Conservation (phyloP, 306 rosid genomes). For the Urtica urens region DNA sequence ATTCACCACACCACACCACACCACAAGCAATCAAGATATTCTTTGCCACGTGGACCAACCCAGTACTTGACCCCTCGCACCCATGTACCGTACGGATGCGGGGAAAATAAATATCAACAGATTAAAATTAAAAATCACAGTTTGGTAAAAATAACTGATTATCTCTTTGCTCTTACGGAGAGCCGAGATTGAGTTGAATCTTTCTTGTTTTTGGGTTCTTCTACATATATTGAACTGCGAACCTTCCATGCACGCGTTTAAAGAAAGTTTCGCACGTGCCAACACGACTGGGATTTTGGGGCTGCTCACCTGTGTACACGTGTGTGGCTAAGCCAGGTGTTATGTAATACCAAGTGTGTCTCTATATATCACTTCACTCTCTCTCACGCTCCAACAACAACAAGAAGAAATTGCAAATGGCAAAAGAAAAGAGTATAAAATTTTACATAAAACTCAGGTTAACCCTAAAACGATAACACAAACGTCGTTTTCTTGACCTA, state of each 20-base stretch:
- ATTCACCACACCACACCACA: not conserved
- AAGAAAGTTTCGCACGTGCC: slow-evolving; percentile 49
- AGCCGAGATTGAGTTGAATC: too few relatives aligned
- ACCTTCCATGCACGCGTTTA: slow-evolving; percentile 50
- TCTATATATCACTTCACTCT: slow-evolving; percentile 1
- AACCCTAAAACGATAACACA: too few relatives aligned
- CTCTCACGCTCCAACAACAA: not conserved
- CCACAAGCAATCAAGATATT: not conserved
- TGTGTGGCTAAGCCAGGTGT: slow-evolving; percentile 23
- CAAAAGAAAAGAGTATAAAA: too few relatives aligned
- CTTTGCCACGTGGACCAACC: not conserved
- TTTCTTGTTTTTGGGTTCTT: not conserved
- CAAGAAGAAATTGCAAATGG: too few relatives aligned
- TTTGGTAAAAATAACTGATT: too few relatives aligned
- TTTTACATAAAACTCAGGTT: too few relatives aligned
- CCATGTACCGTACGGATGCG: too few relatives aligned
- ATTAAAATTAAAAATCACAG: too few relatives aligned
- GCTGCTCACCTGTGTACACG: slow-evolving; percentile 36
- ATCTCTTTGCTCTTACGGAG: too few relatives aligned
- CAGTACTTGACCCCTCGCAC: too few relatives aligned
- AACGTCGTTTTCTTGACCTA: slow-evolving; percentile 3
- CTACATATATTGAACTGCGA: slow-evolving; percentile 30
- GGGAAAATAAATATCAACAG: too few relatives aligned
- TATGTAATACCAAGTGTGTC: too few relatives aligned
- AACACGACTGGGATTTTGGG: slow-evolving; percentile 14